Evolutionary conservation across 768 basidiomycete species (phyloP).

Genomic region (Collybia nuda): DNA sequence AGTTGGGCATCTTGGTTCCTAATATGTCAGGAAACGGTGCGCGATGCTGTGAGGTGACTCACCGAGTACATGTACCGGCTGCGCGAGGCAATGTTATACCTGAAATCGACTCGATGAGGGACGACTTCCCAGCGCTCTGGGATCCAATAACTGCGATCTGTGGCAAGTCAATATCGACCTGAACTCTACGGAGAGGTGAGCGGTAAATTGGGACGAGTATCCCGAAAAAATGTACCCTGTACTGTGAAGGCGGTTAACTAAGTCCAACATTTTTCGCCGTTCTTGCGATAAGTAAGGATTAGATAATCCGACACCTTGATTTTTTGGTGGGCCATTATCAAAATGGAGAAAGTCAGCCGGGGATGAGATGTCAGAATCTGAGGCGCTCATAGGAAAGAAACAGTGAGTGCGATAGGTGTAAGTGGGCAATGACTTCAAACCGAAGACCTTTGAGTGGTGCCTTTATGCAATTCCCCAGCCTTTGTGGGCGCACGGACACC

Average conservation of each 20-base stretch:
- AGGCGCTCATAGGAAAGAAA: too few relatives aligned
- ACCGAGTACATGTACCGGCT: conserved; percentile 78
- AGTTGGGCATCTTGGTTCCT: conserved; percentile 46
- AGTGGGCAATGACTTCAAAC: too few relatives aligned
- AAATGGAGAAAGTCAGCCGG: too few relatives aligned
- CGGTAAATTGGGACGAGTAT: background rate
- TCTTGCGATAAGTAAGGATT: conserved; percentile 32
- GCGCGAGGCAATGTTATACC: conserved; percentile 70
- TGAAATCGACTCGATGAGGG: conserved; percentile 75
- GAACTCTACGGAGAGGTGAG: conserved; percentile 42
- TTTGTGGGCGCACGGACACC: too few relatives aligned
- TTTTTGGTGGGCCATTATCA: background rate
- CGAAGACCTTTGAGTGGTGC: too few relatives aligned
- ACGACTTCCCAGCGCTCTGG: conserved; percentile 77
- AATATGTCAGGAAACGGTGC: background rate
- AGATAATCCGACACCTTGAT: conserved; percentile 44
- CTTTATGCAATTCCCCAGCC: too few relatives aligned
- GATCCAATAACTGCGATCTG: conserved; percentile 72
- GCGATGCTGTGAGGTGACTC: background rate
- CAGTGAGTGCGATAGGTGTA: too few relatives aligned
- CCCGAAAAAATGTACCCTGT: conserved; percentile 42
- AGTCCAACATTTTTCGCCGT: conserved; percentile 49
- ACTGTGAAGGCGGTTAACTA: conserved; percentile 52
- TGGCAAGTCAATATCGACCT: conserved; percentile 70
- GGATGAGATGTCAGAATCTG: too few relatives aligned